Evolutionary conservation across 1,139 yeast genomes (phyloP).

Genomic region (Hansenula anomala): DNA sequence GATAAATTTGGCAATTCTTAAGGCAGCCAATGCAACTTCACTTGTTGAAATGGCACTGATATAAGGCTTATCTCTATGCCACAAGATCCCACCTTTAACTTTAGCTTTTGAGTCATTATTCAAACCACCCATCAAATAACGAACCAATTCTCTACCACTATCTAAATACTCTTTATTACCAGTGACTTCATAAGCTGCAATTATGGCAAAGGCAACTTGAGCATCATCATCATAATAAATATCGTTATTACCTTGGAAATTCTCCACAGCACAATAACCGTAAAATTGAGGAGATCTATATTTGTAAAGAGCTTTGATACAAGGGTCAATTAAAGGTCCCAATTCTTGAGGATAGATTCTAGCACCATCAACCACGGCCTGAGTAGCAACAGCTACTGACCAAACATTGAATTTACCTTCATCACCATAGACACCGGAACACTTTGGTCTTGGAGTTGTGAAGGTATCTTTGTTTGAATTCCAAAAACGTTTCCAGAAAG

Average conservation of each 20-base stretch:
- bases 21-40: slow-evolving; percentile 64
- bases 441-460: slow-evolving; percentile 28
- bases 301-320: slow-evolving; percentile 43
- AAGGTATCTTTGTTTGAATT: slow-evolving; percentile 39
- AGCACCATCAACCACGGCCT: slow-evolving; percentile 59
- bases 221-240: slow-evolving; percentile 77
- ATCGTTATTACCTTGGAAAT: slow-evolving; percentile 52
- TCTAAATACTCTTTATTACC: slow-evolving; percentile 49
- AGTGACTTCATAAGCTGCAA: slow-evolving; percentile 68
- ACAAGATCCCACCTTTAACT: slow-evolving; percentile 52
- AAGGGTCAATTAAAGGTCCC: slow-evolving; percentile 53
- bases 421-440: slow-evolving; percentile 45
- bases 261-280: slow-evolving; percentile 58
- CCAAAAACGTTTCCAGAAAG: slow-evolving; percentile 45
- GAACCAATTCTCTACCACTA: slow-evolving; percentile 52
- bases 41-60: slow-evolving; percentile 67
- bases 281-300: slow-evolving; percentile 48
- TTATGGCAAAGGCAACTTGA: slow-evolving; percentile 63
- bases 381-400: slow-evolving; percentile 65
- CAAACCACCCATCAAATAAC: slow-evolving; percentile 68
- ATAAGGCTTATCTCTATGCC: slow-evolving; percentile 62
- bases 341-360: slow-evolving; percentile 52
- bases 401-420: slow-evolving; percentile 57
- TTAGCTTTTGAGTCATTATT: slow-evolving; percentile 29
- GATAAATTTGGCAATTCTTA: slow-evolving; percentile 52